Evolutionary conservation across 192 early-diverging fungal genomes (phyloP).

Genomic region (Coemansia sp.): DNA sequence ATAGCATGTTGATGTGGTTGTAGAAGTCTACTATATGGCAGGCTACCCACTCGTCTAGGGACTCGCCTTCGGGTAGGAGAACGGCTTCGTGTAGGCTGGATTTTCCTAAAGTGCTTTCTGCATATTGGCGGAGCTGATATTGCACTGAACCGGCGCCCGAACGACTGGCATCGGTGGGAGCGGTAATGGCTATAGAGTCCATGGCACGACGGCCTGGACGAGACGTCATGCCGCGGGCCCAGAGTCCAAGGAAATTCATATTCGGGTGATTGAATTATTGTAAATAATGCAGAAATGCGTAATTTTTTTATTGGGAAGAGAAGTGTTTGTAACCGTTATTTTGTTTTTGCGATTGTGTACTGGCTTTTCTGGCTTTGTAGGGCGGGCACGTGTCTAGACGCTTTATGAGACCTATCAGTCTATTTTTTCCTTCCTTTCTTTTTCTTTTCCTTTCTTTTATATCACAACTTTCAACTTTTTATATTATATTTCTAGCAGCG

Average conservation of each 20-base stretch:
- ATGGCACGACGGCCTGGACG: constrained; percentile 44
- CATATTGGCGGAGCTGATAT: constrained; percentile 57
- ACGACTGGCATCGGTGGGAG: neutral
- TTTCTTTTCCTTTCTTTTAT: constrained; percentile 5
- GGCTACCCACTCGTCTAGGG: constrained; percentile 89
- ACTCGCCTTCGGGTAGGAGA: constrained; percentile 83
- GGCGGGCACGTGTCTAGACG: neutral
- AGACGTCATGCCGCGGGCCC: constrained; percentile 51
- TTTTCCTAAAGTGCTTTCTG: constrained; percentile 74
- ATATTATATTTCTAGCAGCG: neutral
- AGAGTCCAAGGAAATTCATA: constrained; percentile 53
- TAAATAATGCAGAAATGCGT: neutral
- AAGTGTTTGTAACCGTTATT: neutral
- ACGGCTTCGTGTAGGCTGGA: constrained; percentile 79
- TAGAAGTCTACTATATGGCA: constrained; percentile 94
- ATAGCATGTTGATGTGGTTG: constrained; percentile 95
- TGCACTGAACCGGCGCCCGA: constrained; percentile 32
- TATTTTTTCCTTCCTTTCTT: neutral
- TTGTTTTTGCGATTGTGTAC: neutral
- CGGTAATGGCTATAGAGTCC: constrained; percentile 48
- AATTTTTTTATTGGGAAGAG: neutral
- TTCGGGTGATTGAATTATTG: no score
- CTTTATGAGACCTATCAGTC: neutral
- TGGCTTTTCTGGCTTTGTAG: constrained; percentile 5
- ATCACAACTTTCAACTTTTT: neutral